These are phyloP conservation scores for Mortierella sp. DNA, from an alignment of 371 early-diverging fungal species.

Conservation along the genomic window DNA sequence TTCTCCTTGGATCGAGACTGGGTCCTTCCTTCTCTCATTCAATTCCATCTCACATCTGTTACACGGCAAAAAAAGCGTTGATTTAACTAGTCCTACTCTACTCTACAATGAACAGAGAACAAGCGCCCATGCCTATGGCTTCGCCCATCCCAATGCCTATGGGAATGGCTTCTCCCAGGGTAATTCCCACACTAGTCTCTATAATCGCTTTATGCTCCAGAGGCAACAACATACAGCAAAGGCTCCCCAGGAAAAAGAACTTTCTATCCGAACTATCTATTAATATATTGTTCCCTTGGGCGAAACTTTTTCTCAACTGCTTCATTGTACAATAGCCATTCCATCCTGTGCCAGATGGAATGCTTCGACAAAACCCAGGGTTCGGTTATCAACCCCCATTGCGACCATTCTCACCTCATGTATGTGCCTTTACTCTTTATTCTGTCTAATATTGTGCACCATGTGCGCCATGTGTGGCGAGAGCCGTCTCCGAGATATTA, in stretches of 20 bases:
- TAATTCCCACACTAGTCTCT: neutral
- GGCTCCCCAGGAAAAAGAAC: neutral
- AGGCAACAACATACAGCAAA: too few relatives aligned
- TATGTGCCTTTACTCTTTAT: conserved; percentile 3
- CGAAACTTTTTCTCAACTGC: neutral
- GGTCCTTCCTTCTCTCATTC: conserved; percentile 2
- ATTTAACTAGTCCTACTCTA: neutral
- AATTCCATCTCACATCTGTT: neutral
- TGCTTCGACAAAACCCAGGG: conserved; percentile 30
- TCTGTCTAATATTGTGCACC: neutral
- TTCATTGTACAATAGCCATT: conserved; percentile 16
- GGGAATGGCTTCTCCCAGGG: conserved; percentile 14
- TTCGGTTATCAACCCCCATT: conserved; percentile 29
- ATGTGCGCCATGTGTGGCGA: neutral
- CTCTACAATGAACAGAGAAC: conserved; percentile 4
- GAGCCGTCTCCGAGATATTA: neutral
- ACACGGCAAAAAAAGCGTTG: neutral
- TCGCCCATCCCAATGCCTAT: neutral
- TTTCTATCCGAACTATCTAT: neutral
- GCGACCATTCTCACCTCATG: conserved; percentile 45
- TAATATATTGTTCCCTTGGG: neutral
- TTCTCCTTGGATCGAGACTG: conserved; percentile 7
- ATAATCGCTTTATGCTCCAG: neutral
- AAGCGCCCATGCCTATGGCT: conserved; percentile 1
- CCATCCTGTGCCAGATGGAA: conserved; percentile 13